Evolutionary conservation across 164 flowering plant species (phyloP), one percentile per base, ranked within the genome.

Genomic region (Berberis vulgaris): DNA sequence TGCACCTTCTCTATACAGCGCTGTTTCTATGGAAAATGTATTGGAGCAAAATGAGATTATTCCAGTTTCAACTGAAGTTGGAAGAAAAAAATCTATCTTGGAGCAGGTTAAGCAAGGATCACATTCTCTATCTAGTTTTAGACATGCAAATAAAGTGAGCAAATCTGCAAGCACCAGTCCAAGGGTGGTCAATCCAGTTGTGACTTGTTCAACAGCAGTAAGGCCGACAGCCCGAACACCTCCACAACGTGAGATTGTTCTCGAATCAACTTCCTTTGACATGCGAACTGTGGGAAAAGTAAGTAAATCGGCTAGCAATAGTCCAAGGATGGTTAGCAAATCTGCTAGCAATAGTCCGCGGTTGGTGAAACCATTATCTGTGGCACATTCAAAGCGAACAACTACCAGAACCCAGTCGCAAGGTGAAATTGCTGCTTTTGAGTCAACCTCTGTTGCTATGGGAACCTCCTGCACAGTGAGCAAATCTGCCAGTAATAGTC

Each of bases 91-190:
- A 42, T 65, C 71, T 10, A 62, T 41, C 26, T 42, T 64, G 43
- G 74, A 67, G 47, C 2, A 39, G 57, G 59, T 5, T 41, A 61
- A 57, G 46, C 71, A 72, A 57, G 49, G 65, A 41, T 65, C 66
- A 41, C 66, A 64, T 43, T 70, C 82, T 69, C 63, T 71, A 44
- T 68, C 62, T 41, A 44, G 65, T 46, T 12, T 62, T 11, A 38
- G 49, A 41, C 13, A 44, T 13, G 63, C 38, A 10, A 52, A 49
- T 59, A 59, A 66, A 64, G 5, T 46, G 41, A 75, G 57, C 68
- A 83, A 81, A 67, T 60, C 75, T 9, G 47, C 67, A 9, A 74
- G 68, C 64, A 62, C 5, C 43, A 72, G 70, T 46, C 69, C 77
- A 45, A 73, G 64, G 40, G 42, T 40, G 9, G 10, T 61, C 12